Base-by-base conservation (phyloP, 371 early-diverging fungal species). In the Actinomucor elegans region DNA sequence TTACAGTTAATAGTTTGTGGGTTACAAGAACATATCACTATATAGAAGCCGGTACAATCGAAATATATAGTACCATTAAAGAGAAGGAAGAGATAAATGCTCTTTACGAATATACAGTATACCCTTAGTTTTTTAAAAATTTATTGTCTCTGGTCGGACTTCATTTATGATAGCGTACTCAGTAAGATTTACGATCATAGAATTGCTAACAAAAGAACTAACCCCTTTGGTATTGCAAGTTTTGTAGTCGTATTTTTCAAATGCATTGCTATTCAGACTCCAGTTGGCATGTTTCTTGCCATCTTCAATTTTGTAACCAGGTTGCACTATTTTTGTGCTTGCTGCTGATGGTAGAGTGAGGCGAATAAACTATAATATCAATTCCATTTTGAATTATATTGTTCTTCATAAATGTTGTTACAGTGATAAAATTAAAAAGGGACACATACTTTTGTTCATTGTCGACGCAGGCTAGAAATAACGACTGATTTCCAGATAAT, bases 241-340 rank as follows among this genome's bases (percentile, higher is more conserved):
- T 18, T 45, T 53, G n/a, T 35, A 53, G 15, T 45, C 36, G 20
- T 24, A 29, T 6, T 45, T 28, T 24, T 53, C 46, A 37, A 53
- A 53, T 14, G 45, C 29, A 18, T 53, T 35, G 0, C 46, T 45
- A 10, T 37, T 44, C 6, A 37, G 29, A 28, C 48, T 48, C 49
- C 49, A 56, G 20, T 42, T 48, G 7, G 49, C 49, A 40, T 56
- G 56, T 54, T 45, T 15, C 31, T 56, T 56, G 3, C 26, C 45
- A 31, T 20, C 34, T 24, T 23, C 10, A 15, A 40, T 47, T 0
- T 38, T 28, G 23, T 46, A 9, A 32, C 55, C 47, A 4, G 27
- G 12, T 18, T 49, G 24, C 3, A 46, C 54, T 21, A 40, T 47
- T 7, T 54, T 54, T 14, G 38, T 37, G 32, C 54, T 53, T 24